Percentiles rank a stretch among this genome's conserved stretches.
phyloP scores from a whole-genome alignment of 148 eudicot genomes.

The Nepenthes mirabilis region DNA sequence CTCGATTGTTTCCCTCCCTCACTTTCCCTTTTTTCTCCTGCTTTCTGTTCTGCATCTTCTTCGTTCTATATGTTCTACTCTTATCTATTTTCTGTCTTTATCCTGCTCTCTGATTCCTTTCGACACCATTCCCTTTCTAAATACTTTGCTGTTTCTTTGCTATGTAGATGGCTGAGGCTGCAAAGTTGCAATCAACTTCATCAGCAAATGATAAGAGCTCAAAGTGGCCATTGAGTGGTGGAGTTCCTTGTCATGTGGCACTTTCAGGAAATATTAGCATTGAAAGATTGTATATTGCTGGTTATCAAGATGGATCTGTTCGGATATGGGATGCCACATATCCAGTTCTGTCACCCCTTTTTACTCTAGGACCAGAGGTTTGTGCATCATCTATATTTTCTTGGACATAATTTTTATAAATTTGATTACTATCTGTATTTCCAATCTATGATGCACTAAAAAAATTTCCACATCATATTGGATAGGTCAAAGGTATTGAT shows the following conservation, averaged over 20 bases:
- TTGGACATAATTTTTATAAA: no score
- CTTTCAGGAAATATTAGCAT: constrained; percentile 29
- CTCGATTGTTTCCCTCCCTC: no score
- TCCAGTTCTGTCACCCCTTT: constrained; percentile 54
- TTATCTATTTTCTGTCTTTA: no score
- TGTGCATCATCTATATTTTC: constrained; percentile 6
- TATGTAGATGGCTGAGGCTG: constrained; percentile 35
- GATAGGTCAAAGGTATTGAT: constrained; percentile 45
- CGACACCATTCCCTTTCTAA: not conserved
- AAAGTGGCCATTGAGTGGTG: constrained; percentile 85
- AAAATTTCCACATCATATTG: constrained; percentile 3
- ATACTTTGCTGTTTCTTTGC: constrained; percentile 3
- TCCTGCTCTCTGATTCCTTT: no score
- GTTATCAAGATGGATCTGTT: constrained; percentile 86
- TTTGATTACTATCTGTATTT: not conserved
- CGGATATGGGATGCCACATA: constrained; percentile 80
- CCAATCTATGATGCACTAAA: not conserved
- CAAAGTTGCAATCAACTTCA: constrained; percentile 20
- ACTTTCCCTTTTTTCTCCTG: no score
- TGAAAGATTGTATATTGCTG: constrained; percentile 71
- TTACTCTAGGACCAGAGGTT: constrained; percentile 50
- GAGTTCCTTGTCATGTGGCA: constrained; percentile 53
- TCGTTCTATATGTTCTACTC: no score
- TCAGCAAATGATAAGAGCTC: constrained; percentile 14
- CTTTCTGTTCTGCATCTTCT: no score